phyloP scores from a whole-genome alignment of 768 basidiomycete genomes.

The Daedaleopsis sinensis region DNA sequence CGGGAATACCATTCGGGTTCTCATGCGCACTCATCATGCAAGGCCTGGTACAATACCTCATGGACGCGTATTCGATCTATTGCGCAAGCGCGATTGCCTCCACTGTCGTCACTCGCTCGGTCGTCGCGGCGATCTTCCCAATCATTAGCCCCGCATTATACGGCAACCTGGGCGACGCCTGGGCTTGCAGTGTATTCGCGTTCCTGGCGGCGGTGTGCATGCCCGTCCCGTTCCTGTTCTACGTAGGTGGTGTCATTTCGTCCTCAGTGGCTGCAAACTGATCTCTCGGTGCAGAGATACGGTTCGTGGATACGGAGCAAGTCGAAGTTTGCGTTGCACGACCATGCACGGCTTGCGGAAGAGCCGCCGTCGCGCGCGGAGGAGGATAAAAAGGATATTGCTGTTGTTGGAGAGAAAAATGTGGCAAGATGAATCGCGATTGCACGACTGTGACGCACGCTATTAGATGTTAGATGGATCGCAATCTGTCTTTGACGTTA shows the following conservation, averaged over 20 bases:
- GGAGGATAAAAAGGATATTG: slow-evolving; percentile 3
- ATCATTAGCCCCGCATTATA: slow-evolving; percentile 59
- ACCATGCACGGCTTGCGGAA: not conserved
- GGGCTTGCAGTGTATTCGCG: slow-evolving; percentile 60
- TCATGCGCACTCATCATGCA: slow-evolving; percentile 69
- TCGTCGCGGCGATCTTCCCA: slow-evolving; percentile 66
- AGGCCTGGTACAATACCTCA: slow-evolving; percentile 67
- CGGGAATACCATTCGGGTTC: slow-evolving; percentile 66
- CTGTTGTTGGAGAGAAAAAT: not conserved
- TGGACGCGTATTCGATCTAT: slow-evolving; percentile 71
- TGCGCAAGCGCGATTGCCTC: slow-evolving; percentile 71
- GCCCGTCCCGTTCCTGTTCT: slow-evolving; percentile 60
- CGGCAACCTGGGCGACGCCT: slow-evolving; percentile 51
- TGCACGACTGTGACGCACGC: no score
- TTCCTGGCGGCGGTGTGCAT: slow-evolving; percentile 51
- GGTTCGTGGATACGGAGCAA: slow-evolving; percentile 22
- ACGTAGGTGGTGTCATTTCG: slow-evolving; percentile 39
- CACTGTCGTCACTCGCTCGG: slow-evolving; percentile 65
- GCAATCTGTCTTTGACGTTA: no score
- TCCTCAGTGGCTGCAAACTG: no score
- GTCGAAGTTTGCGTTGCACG: slow-evolving; percentile 18
- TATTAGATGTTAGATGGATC: not conserved
- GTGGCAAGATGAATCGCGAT: not conserved
- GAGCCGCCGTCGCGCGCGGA: not conserved
- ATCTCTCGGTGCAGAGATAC: slow-evolving; percentile 10